phyloP scores from a whole-genome alignment of 495 filamentous ascomycete species.

The Penicillium flavigenum region DNA sequence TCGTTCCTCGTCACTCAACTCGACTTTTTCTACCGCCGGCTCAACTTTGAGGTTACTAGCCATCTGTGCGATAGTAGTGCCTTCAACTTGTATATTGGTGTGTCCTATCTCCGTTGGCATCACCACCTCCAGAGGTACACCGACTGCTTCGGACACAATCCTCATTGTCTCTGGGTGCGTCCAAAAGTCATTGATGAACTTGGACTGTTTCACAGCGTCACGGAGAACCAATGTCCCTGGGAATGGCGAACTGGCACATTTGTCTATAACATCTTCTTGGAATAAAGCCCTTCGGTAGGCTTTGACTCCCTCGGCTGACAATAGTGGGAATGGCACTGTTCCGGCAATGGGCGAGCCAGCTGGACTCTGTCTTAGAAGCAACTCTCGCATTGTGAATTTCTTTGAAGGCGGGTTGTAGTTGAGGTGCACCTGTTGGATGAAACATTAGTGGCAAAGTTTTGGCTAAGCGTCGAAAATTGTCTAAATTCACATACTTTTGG shows the following conservation, averaged over 20 bases:
- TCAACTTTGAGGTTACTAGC: conserved; percentile 23
- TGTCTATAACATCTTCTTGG: conserved; percentile 15
- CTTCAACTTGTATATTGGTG: conserved; percentile 35
- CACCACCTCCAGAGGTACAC: conserved; percentile 28
- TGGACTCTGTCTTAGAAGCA: conserved; percentile 14
- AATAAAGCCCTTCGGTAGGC: conserved; percentile 28
- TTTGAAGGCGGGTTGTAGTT: conserved; percentile 20
- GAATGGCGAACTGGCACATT: conserved; percentile 21
- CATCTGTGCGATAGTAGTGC: conserved; percentile 23
- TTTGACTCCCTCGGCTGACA: conserved; percentile 20
- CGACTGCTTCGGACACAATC: conserved; percentile 27
- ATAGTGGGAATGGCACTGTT: conserved; percentile 23
- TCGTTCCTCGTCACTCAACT: conserved; percentile 15
- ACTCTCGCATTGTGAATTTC: conserved; percentile 22
- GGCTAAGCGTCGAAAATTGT: neutral
- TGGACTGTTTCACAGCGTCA: conserved; percentile 27
- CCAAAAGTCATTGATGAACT: conserved; percentile 34
- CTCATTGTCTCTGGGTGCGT: conserved; percentile 30
- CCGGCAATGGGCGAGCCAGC: conserved; percentile 22
- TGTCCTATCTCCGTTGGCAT: conserved; percentile 39
- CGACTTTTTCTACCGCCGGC: conserved; percentile 15
- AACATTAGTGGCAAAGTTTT: neutral
- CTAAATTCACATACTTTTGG: conserved; percentile 9
- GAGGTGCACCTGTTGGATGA: conserved; percentile 17
- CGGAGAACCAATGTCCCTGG: conserved; percentile 32